These are phyloP conservation scores for Fusarium circinatum DNA, from an alignment of 2,329 filamentous ascomycete genomes.

Conservation along the genomic window DNA sequence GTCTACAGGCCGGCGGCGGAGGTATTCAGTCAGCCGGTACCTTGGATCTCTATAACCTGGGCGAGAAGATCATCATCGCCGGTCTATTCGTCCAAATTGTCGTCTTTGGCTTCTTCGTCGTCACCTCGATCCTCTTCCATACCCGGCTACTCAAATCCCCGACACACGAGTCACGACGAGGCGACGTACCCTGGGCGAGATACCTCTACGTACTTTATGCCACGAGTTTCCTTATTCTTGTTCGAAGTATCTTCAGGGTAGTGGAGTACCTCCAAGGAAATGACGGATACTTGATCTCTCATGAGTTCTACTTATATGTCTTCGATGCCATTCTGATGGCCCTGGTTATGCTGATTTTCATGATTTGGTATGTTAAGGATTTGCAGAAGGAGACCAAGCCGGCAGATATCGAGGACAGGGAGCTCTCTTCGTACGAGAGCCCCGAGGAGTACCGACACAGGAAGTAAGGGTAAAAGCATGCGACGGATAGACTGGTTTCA, in stretches of 20 bases:
- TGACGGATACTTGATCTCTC: conserved; percentile 2
- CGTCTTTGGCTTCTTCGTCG: conserved; percentile 8
- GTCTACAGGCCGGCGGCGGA: neutral
- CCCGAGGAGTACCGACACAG: neutral
- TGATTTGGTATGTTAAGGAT: conserved; percentile 10
- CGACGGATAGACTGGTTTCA: neutral
- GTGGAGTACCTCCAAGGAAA: conserved; percentile 11
- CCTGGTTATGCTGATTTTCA: neutral
- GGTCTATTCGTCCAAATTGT: conserved; percentile 7
- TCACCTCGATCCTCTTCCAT: conserved; percentile 10
- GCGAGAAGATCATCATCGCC: conserved; percentile 10
- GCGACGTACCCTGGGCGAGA: neutral
- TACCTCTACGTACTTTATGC: conserved; percentile 12
- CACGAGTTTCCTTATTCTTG: conserved; percentile 10
- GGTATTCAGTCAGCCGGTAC: conserved; percentile 9
- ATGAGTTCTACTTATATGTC: neutral
- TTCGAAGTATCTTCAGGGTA: conserved; percentile 10
- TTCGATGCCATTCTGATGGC: conserved; percentile 17
- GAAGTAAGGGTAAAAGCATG: neutral
- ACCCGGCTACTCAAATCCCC: neutral
- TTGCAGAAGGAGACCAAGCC: neutral
- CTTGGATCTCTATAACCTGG: neutral
- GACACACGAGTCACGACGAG: neutral
- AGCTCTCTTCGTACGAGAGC: neutral
- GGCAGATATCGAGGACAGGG: neutral